These are phyloP conservation scores for Ballota nigra DNA, from an alignment of 257 asterid genomes.

Conservation along the genomic window DNA sequence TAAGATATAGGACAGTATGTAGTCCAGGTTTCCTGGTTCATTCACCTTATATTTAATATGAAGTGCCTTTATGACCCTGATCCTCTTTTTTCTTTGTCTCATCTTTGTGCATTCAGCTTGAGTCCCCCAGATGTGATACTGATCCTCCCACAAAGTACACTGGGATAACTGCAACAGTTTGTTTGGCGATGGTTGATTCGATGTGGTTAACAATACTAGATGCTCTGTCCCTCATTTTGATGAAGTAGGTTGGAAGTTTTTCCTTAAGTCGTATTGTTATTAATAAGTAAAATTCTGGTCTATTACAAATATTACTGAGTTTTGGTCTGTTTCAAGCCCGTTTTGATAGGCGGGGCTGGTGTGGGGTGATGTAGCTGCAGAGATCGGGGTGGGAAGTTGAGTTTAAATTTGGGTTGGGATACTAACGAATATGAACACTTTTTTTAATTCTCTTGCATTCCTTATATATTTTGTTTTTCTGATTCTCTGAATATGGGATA, in stretches of 20 bases:
- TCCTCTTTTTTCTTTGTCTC: conserved; percentile 28
- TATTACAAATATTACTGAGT: background rate
- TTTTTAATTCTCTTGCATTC: background rate
- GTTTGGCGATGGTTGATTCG: conserved; percentile 87
- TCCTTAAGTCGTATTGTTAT: conserved; percentile 23
- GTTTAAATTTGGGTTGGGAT: background rate
- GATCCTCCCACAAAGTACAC: conserved; percentile 57
- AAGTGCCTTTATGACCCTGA: conserved; percentile 23
- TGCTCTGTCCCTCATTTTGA: conserved; percentile 84
- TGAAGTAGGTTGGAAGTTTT: conserved; percentile 56
- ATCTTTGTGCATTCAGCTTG: conserved; percentile 64
- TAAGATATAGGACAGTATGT: conserved; percentile 29
- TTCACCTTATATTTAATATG: conserved; percentile 2
- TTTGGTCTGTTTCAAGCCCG: background rate
- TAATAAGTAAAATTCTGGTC: background rate
- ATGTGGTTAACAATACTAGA: conserved; percentile 91
- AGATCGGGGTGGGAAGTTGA: background rate
- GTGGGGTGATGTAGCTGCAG: too few species aligned
- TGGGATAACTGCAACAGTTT: conserved; percentile 77
- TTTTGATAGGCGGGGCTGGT: background rate
- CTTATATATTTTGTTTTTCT: too few species aligned
- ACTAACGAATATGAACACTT: background rate
- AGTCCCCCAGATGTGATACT: conserved; percentile 83
- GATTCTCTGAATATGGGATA: background rate
- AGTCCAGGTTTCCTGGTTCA: background rate